Conservation (phyloP, 148 eudicot species). For the Camellia sinensis region DNA sequence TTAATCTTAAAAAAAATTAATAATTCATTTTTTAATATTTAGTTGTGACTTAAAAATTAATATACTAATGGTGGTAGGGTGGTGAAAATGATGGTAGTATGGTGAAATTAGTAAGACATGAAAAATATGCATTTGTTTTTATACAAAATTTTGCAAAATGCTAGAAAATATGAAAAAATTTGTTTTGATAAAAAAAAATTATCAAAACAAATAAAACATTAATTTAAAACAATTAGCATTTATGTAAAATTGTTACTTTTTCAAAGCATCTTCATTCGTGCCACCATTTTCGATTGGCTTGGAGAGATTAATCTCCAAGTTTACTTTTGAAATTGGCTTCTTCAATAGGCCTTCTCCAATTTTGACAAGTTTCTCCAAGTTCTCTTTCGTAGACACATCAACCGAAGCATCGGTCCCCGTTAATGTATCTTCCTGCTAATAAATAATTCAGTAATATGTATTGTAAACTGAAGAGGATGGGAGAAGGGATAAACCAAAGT, state of each 20-base stretch:
- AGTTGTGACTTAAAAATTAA: too few relatives aligned
- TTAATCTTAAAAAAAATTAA: too few relatives aligned
- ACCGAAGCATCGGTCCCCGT: conserved; percentile 31
- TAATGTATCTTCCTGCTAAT: conserved; percentile 42
- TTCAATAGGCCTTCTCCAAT: conserved; percentile 37
- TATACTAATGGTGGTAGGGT: too few relatives aligned
- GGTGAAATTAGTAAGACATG: not conserved
- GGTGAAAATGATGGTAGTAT: too few relatives aligned
- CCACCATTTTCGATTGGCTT: conserved; percentile 28
- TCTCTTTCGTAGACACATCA: conserved; percentile 45
- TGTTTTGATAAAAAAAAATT: too few relatives aligned
- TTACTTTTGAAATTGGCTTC: conserved; percentile 35
- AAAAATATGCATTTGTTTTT: not conserved
- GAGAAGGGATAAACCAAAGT: too few relatives aligned
- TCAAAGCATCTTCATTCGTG: conserved; percentile 37
- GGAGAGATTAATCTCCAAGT: conserved; percentile 31
- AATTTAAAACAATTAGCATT: not conserved
- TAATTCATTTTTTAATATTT: too few relatives aligned
- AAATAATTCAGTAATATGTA: not conserved
- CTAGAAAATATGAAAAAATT: too few relatives aligned
- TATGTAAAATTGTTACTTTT: conserved; percentile 19
- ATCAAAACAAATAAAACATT: not conserved
- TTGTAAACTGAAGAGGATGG: too few relatives aligned
- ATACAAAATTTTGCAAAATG: not conserved
- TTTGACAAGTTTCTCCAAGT: conserved; percentile 36